Base-by-base conservation (phyloP, 768 basidiomycete species). In the Guyanaporus albipodus region DNA sequence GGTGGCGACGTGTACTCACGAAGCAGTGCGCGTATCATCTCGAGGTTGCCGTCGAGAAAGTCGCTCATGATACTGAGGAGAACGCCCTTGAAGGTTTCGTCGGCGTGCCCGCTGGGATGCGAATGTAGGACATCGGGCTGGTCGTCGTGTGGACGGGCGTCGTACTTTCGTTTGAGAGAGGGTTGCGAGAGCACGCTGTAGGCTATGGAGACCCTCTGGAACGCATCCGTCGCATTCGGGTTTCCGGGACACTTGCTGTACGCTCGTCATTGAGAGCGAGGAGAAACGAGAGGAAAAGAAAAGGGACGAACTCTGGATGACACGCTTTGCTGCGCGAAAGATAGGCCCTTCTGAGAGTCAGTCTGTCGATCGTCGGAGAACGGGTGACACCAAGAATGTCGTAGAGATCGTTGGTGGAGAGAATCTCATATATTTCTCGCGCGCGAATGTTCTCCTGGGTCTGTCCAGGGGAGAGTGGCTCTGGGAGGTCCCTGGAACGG, bases 11-110 rank as follows among this genome's bases (percentile, higher is more conserved):
- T 15, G 32, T 12, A 72, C 85, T 42, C 55, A 87, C 87, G 79
- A 21, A 92, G 75, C 18, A 91, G 66, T 1, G 80, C 79, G 45
- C 86, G 77, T 59, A 91, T 83, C 62, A 90, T 80, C 61, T 91
- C 87, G n/a, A 92, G 70, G 66, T 92, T 90, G 6, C 90, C 91
- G 44, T 91, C 86, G 36, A 92, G 65, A 54, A 91, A 87, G 58
- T 93, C 91, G 49, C 79, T 82, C 61, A 91, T 79, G 10, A 90
- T 82, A 22, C 81, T 78, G 26, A 87, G 61, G 27, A 92, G 69
- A 15, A 91, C 88, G 43, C 79, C 76, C 39, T 81, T 73, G 45
- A 93, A 79, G 2, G 91, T 92, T 56, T 92, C 86, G 49, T 93
- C 87, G 1, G 86, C 85, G 46, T 81, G 71, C 28, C 72, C 71